Conservation (phyloP, 306 rosid genomes). For the Citrullus mucosospermus region DNA sequence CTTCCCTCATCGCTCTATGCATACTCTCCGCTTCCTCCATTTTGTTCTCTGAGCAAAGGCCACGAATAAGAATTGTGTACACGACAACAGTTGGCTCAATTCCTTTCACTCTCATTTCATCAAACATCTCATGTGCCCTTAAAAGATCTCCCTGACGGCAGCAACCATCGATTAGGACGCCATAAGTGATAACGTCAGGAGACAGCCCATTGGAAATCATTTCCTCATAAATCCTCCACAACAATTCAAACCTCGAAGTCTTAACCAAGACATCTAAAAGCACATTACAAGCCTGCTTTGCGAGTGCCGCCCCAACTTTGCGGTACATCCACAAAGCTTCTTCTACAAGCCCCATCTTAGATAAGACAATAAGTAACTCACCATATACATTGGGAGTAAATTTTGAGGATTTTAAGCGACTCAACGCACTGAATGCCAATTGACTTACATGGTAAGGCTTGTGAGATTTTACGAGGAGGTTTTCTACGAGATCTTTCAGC, state of each 20-base stretch:
- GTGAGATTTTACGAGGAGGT: conserved; percentile 18
- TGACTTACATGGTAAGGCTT: conserved; percentile 18
- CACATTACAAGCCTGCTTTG: conserved; percentile 39
- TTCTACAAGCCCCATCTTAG: conserved; percentile 34
- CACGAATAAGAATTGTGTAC: conserved; percentile 40
- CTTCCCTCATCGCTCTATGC: conserved; percentile 30
- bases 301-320: conserved; percentile 17
- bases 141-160: conserved; percentile 23
- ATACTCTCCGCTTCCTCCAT: conserved; percentile 42
- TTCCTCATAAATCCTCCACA: conserved; percentile 32
- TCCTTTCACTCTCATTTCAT: conserved; percentile 44
- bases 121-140: conserved; percentile 29
- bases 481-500: conserved; percentile 30
- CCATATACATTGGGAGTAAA: conserved; percentile 30
- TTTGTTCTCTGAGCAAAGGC: conserved; percentile 27
- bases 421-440: conserved; percentile 30
- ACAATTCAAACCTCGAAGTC: conserved; percentile 18
- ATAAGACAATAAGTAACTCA: conserved; percentile 25
- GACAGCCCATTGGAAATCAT: conserved; percentile 36
- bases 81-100: conserved; percentile 33
- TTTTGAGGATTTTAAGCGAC: conserved; percentile 11
- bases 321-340: conserved; percentile 46
- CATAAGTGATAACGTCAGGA: conserved; percentile 43
- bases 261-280: conserved; percentile 48
- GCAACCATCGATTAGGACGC: conserved; percentile 35